These are phyloP conservation scores for Setomelanomma holmii DNA, from an alignment of 2,329 filamentous ascomycete genomes.

Conservation along the genomic window DNA sequence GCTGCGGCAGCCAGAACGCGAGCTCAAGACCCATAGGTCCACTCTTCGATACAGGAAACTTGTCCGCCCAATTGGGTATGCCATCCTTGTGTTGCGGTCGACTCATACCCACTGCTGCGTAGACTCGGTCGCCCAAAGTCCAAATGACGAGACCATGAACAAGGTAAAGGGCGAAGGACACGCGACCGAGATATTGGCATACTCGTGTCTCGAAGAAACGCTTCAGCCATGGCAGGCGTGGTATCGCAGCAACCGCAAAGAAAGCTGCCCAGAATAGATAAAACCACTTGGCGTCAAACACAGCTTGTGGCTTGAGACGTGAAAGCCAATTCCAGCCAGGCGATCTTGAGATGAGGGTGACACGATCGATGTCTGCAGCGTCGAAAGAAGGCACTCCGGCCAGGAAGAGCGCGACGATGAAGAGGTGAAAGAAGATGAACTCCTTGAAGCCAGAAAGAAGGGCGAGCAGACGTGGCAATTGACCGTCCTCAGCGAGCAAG, in stretches of 20 bases:
- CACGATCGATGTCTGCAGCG: slow-evolving; percentile 49
- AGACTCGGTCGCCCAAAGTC: slow-evolving; percentile 63
- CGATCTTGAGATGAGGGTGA: slow-evolving; percentile 56
- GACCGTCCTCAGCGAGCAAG: slow-evolving; percentile 33
- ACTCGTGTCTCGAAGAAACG: slow-evolving; percentile 56
- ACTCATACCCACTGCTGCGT: slow-evolving; percentile 66
- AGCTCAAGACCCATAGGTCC: slow-evolving; percentile 66
- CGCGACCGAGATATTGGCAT: slow-evolving; percentile 63
- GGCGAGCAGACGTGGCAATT: slow-evolving; percentile 55
- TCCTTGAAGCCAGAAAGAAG: slow-evolving; percentile 61
- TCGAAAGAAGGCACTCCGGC: slow-evolving; percentile 66
- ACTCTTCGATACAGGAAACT: slow-evolving; percentile 60
- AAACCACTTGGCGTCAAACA: slow-evolving; percentile 73
- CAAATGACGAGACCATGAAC: slow-evolving; percentile 61
- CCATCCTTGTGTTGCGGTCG: slow-evolving; percentile 58
- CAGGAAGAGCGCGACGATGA: slow-evolving; percentile 62
- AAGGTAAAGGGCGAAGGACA: slow-evolving; percentile 66
- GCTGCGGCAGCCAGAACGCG: slow-evolving; percentile 65
- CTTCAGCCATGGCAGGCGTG: slow-evolving; percentile 61
- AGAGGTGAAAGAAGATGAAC: slow-evolving; percentile 47
- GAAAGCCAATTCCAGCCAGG: slow-evolving; percentile 69
- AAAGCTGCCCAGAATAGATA: slow-evolving; percentile 68
- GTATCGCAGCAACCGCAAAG: slow-evolving; percentile 63
- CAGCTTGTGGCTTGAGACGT: slow-evolving; percentile 69
- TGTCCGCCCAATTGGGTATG: slow-evolving; percentile 65